A percentile compares a stretch with the other conserved stretches of the same genome.
phyloP scores from a whole-genome alignment of 306 rosid species.

The Senna tora region DNA sequence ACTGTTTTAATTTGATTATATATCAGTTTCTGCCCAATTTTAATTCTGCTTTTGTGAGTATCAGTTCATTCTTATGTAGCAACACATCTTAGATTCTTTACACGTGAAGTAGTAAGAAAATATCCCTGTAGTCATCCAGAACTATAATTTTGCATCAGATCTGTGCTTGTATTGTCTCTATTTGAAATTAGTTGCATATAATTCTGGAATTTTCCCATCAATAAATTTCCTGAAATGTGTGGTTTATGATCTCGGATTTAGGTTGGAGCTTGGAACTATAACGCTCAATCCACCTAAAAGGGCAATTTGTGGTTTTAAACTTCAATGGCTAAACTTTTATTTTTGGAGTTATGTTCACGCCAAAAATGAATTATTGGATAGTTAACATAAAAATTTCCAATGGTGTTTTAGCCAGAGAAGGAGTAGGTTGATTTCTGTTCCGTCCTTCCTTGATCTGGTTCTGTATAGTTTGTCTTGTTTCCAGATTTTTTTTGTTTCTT shows the following conservation, averaged over 20 bases:
- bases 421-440: no score
- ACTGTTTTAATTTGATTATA: slow-evolving; percentile 18
- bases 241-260: slow-evolving; percentile 10
- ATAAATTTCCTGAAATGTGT: slow-evolving; percentile 5
- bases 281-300: slow-evolving; percentile 6
- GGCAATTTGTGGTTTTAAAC: slow-evolving; percentile 9
- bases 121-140: slow-evolving; percentile 17
- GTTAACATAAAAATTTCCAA: slow-evolving; percentile 6
- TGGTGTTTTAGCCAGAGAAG: no score
- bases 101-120: slow-evolving; percentile 23
- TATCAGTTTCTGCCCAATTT: slow-evolving; percentile 13
- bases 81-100: not conserved
- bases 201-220: not conserved
- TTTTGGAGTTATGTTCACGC: slow-evolving; percentile 11
- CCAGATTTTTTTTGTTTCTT: no score
- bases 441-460: no score
- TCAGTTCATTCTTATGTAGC: slow-evolving; percentile 26
- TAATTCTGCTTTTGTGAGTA: slow-evolving; percentile 4
- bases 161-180: slow-evolving; percentile 20
- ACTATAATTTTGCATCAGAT: not conserved
- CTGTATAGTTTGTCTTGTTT: no score
- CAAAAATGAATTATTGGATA: slow-evolving; percentile 26
- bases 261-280: slow-evolving; percentile 24
- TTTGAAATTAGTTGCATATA: slow-evolving; percentile 1
- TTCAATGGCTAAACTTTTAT: not conserved